Conservation (phyloP, 2,329 filamentous ascomycete species). For the Helotiales sp. region DNA sequence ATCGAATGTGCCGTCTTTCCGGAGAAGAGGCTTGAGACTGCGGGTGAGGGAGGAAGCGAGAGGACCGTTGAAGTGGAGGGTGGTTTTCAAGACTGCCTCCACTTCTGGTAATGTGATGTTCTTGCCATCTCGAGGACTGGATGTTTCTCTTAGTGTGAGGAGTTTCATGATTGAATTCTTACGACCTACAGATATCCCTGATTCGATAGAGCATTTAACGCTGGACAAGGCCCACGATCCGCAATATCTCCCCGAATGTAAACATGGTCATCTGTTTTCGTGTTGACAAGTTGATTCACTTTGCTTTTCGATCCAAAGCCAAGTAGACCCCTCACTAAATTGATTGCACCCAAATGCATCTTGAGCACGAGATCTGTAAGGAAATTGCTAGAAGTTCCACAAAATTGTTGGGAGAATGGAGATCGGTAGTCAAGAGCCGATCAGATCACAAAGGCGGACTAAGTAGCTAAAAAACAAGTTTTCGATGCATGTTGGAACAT, state of each 20-base stretch:
- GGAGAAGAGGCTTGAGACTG: constrained; percentile 16
- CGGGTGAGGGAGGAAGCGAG: constrained; percentile 9
- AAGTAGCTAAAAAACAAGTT: not conserved
- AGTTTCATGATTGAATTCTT: not conserved
- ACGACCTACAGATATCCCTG: constrained; percentile 25
- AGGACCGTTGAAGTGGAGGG: constrained; percentile 16
- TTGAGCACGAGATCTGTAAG: not conserved
- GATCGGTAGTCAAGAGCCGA: not conserved
- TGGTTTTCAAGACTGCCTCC: constrained; percentile 9
- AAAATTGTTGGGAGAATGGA: not conserved
- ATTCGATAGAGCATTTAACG: constrained; percentile 26
- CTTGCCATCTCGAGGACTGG: constrained; percentile 28
- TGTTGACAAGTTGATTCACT: not conserved
- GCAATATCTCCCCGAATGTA: constrained; percentile 20
- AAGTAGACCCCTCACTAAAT: constrained; percentile 19
- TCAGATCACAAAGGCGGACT: not conserved
- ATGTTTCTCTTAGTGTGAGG: not conserved
- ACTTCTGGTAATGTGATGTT: constrained; percentile 22
- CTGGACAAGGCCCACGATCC: constrained; percentile 27
- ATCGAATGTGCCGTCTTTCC: constrained; percentile 28
- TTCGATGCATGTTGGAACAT: not conserved
- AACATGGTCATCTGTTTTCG: constrained; percentile 8
- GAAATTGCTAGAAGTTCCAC: not conserved
- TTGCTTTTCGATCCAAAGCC: constrained; percentile 9
- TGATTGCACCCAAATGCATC: constrained; percentile 18